Evolutionary conservation across 1,284 basidiomycete species (phyloP), one percentile per base, ranked within the genome.

Genomic region (Ceratobasidium sp.): DNA sequence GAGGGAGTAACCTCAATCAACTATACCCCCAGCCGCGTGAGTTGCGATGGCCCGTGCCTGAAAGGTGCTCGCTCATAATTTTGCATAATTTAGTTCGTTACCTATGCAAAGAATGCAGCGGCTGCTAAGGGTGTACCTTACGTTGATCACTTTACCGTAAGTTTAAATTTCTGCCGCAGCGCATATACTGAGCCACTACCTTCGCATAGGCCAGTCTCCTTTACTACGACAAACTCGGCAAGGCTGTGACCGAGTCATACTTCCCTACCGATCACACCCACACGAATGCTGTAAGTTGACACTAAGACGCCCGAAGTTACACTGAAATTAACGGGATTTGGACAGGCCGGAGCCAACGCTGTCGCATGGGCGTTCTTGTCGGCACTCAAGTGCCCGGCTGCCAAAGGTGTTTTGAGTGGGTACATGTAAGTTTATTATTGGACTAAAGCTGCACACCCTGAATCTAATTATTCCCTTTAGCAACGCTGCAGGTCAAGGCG

Each of bases 231-330:
- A 74, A 73, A n/a, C 75, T 83, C 13, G 83, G 83, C 20, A 74
- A 81, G 71, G 77, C 77, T 7, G 76, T 77, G 0, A 79, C 80
- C 17, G 79, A 79, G 55, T 76, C 79, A 1, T 84, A 77, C 72
- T 84, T 79, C 74, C 83, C 83, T 3, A 76, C 77, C 34, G 83
- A 85, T 62, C 81, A 84, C 70, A 83, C 82, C 1, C 84, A 85
- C 72, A 84, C 83, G 1, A 78, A 78, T 47, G 75, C 80, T 29
- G 52, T 54, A 27, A 54, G 52, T 54, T 34, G 7, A 10, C 12
- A 12, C 32, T 22, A 34, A 31, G 32, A 3, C n/a, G 7, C 49
- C 6, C 8, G 31, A 2, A 29, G 13, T n/a, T 1, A 8, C 3
- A 49, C 38, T 8, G 2, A 20, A n/a, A 29, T 49, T 1, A 34